These are phyloP conservation scores for Thelonectria rubi DNA, from an alignment of 2,329 filamentous ascomycete species.

Conservation along the genomic window DNA sequence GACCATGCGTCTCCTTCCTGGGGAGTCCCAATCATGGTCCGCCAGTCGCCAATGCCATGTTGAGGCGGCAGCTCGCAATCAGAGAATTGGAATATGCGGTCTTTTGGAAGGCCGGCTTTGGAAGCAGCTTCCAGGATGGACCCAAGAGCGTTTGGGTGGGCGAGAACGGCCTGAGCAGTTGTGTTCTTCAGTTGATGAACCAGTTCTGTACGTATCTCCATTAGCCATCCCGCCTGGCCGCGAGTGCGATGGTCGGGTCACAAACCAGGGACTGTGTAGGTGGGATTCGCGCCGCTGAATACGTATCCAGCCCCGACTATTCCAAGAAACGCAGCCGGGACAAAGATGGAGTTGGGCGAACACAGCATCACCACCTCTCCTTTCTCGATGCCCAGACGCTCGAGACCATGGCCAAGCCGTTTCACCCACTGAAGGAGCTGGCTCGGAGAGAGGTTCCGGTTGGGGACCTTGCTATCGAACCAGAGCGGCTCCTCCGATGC, in stretches of 20 bases:
- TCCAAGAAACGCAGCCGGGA: conserved; percentile 63
- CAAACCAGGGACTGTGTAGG: conserved; percentile 58
- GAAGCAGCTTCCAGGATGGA: conserved; percentile 54
- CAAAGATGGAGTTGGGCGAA: conserved; percentile 63
- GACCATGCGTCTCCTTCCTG: conserved; percentile 48
- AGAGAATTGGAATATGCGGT: conserved; percentile 59
- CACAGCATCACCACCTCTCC: conserved; percentile 64
- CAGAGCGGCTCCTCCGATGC: conserved; percentile 59
- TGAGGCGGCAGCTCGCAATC: conserved; percentile 46
- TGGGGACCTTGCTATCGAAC: conserved; percentile 59
- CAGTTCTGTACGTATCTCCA: conserved; percentile 51
- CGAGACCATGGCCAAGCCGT: conserved; percentile 59
- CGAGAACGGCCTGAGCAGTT: conserved; percentile 58
- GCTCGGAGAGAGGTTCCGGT: conserved; percentile 55
- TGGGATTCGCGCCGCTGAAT: conserved; percentile 64
- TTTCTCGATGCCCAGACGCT: conserved; percentile 53
- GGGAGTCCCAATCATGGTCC: conserved; percentile 47
- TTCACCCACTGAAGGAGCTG: conserved; percentile 61
- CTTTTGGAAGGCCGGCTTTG: conserved; percentile 51
- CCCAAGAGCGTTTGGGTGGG: conserved; percentile 57
- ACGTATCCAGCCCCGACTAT: conserved; percentile 61
- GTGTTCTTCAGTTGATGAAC: conserved; percentile 62
- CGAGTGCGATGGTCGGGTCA: background rate
- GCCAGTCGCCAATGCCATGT: conserved; percentile 54
- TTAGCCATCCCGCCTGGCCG: conserved; percentile 9